Base-by-base conservation (phyloP, 2,329 filamentous ascomycete species). In the Coniochaeta sp. region DNA sequence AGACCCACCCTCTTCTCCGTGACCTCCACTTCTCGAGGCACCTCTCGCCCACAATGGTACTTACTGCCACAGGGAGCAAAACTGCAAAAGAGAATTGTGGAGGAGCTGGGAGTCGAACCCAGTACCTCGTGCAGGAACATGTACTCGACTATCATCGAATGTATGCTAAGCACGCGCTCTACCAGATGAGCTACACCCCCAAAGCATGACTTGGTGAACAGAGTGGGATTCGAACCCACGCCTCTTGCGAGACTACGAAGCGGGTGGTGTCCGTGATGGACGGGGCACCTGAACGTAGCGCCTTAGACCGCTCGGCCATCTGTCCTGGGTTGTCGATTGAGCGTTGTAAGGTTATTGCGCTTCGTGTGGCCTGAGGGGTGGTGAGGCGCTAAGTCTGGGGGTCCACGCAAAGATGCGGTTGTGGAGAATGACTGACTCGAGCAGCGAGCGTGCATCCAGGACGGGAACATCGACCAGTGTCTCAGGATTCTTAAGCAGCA, bases 221-320 rank as follows among this genome's bases (percentile, higher is more conserved):
- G 47, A 52, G 47, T 52, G 47, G 47, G 47, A 52, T 52, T 52
- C 47, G 47, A 52, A 52, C 47, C 47, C 24, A 52, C 47, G 47
- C 47, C 47, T 52, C 47, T 52, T 52, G 47, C 47, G 47, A 52
- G 47, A 52, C 47, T 52, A 52, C 47, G 47, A 52, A 52, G 47
- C 47, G 47, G 24, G 47, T 6, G 12, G 47, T 28, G 14, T 17
- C 47, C 26, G 47, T 2, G 9, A 9, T 14, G 12, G 47, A 22
- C 16, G 16, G 24, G n/a, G 6, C 31, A 12, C 47, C 47, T 52
- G 47, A 52, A 52, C 47, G 47, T 52, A 52, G 47, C 47, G 47
- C 47, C 47, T 16, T 52, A 52, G 47, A 52, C 47, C 47, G 47
- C 47, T 52, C 47, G 47, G 47, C 47, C 47, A 52, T 52, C 47